Evolutionary conservation across 768 basidiomycete genomes (phyloP), one percentile per base, ranked within the genome.

Genomic region (Rhodosporidiobolus odoratus): DNA sequence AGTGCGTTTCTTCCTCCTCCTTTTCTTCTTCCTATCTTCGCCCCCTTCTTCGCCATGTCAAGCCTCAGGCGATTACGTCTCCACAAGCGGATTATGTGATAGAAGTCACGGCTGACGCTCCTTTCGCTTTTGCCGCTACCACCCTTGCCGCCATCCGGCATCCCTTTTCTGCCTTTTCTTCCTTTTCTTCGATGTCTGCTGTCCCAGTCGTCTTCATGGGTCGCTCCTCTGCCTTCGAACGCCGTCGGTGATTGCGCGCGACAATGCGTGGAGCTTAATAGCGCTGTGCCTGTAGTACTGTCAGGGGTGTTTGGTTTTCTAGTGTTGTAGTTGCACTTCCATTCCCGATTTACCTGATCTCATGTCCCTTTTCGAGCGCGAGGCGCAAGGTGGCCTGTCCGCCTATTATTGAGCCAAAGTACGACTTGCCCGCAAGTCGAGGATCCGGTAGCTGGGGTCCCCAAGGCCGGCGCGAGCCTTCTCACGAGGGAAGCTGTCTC

Each of bases 201-300:
- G 40, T 2, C 8, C 13, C 32, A 23, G 16, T 37, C 32, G 68
- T 69, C 50, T 35, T 69, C 41, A 65, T 69, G 63, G 68, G 68
- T 15, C 68, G 68, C 9, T 69, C 68, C 0, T 65, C 63, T 41
- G 58, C 63, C 23, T 69, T 69, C 47, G 50, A 64, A 27, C 62
- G 68, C 37, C 50, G 41, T 6, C 61, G 68, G 2, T 69, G 38
- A 60, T 34, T 9, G n/a, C 5, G 12, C 12, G 23, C 12, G 9
- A n/a, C 21, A 10, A n/a, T 8, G 43, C 12, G 52, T n/a, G 25
- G 48, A 38, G 32, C 25, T 40, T 30, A 27, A 3, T 2, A 54
- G n/a, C 5, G 32, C 9, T n/a, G 23, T 1, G 6, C 12, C 2
- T 19, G 12, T 21, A 25, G 19, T 15, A 25, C 7, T 2, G 54